Evolutionary conservation across 2,329 filamentous ascomycete genomes (phyloP), one percentile per base, ranked within the genome.

Genomic region (Berkeleyomyces basicola): DNA sequence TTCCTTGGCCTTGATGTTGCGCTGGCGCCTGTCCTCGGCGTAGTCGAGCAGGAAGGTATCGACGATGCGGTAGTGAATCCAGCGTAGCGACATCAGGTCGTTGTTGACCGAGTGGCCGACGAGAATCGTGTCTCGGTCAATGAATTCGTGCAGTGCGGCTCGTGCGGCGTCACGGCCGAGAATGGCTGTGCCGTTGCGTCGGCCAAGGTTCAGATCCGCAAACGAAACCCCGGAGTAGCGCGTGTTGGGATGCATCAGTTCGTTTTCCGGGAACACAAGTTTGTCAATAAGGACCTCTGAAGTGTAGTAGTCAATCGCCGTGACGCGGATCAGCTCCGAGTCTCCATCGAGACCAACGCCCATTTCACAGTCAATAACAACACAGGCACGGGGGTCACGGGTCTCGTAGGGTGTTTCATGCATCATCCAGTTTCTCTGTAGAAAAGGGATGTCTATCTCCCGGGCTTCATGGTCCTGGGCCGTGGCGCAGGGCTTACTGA

Each of bases 331-430:
- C 6, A 82, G 70, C 65, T 82, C 79, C 0, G 70, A 69, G 7
- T 82, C 77, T 5, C 76, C 74, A 4, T 70, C 70, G 7, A 67
- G 66, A 1, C 76, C 70, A 0, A 71, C 74, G 14, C 79, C 79
- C 78, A 82, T 82, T 66, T 82, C 79, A 65, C 80, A 82, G 65
- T 82, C 79, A 3, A 83, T 70, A 0, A 75, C 77, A 2, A 82
- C 74, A 33, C 63, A 2, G 68, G 71, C 36, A 14, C 63, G 64
- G 37, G 47, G 53, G 46, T 64, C 51, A n/a, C 33, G 43, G 2
- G 58, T 9, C 5, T 51, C 46, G 51, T 55, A 14, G 9, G 68
- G 67, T 0, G 70, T 72, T 16, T 61, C 33, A 40, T 68, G 64
- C 62, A 68, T 69, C 11, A 33, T 51, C 70, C 70, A 72, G 44